Conservation (phyloP, 2,329 filamentous ascomycete species). For the Botrytis sinoallii region DNA sequence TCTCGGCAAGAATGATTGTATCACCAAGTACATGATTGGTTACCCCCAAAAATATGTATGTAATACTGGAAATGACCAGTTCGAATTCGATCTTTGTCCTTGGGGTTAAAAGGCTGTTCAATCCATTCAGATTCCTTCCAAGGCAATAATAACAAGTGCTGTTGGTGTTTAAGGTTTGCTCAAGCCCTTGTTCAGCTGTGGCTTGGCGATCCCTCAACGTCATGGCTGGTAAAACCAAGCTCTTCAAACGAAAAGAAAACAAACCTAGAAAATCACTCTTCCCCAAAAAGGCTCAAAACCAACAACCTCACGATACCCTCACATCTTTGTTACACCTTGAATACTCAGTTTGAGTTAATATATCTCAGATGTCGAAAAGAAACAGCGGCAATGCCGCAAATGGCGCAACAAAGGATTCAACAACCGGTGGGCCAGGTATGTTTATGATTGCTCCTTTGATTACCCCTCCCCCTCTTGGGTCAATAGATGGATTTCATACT, state of each 20-base stretch:
- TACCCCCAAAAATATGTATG: neutral
- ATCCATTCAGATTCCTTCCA: neutral
- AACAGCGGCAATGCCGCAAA: slow-evolving; percentile 48
- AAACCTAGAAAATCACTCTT: slow-evolving; percentile 7
- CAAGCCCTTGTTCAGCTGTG: slow-evolving; percentile 11
- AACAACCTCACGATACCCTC: slow-evolving; percentile 1
- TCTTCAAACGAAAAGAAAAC: slow-evolving; percentile 18
- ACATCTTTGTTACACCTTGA: neutral
- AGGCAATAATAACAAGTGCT: slow-evolving; percentile 3
- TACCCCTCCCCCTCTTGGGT: slow-evolving; percentile 6
- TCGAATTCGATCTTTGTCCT: neutral
- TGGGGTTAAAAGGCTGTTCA: neutral
- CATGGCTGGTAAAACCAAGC: slow-evolving; percentile 17
- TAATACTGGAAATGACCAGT: neutral
- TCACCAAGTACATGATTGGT: neutral
- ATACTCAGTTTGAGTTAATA: neutral
- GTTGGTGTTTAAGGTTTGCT: neutral
- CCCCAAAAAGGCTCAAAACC: neutral
- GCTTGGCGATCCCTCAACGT: slow-evolving; percentile 19
- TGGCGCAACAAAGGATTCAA: slow-evolving; percentile 46
- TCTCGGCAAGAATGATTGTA: neutral
- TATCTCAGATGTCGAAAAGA: slow-evolving; percentile 59
- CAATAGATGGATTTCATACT: neutral
- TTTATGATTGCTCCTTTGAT: slow-evolving; percentile 17
- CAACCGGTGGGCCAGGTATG: slow-evolving; percentile 45